A percentile compares a stretch with the other conserved stretches of the same genome.
Evolutionary conservation across 768 basidiomycete genomes (phyloP).

Genomic region (Leccinum variicolor): DNA sequence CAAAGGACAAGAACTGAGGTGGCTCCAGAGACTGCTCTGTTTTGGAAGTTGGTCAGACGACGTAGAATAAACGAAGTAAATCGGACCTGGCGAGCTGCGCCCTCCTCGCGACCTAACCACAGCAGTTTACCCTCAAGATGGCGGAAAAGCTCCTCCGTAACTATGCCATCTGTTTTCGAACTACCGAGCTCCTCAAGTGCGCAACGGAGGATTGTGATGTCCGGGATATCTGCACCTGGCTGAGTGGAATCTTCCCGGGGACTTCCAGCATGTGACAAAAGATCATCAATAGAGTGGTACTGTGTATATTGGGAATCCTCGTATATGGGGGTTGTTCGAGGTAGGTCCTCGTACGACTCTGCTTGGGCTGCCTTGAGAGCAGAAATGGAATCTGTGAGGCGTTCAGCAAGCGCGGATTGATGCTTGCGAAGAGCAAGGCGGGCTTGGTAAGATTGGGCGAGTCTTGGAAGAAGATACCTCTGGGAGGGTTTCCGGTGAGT

Average conservation of each 20-base stretch:
- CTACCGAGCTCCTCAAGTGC: conserved; percentile 49
- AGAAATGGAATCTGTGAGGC: conserved; percentile 54
- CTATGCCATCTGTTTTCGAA: conserved; percentile 39
- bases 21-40: conserved; percentile 57
- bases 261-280: conserved; percentile 21
- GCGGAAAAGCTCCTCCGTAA: conserved; percentile 58
- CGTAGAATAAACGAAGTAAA: not conserved
- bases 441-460: conserved; percentile 55
- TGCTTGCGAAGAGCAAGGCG: conserved; percentile 59
- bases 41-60: not conserved
- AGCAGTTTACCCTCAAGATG: conserved; percentile 55
- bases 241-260: conserved; percentile 13
- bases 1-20: conserved; percentile 45
- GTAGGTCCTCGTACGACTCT: conserved; percentile 55
- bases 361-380: conserved; percentile 53
- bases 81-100: conserved; percentile 52
- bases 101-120: conserved; percentile 55
- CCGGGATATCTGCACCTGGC: conserved; percentile 36
- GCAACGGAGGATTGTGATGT: conserved; percentile 60
- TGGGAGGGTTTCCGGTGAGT: conserved; percentile 27
- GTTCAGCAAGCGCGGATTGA: conserved; percentile 52
- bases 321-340: conserved; percentile 46
- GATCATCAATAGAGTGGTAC: conserved; percentile 45
- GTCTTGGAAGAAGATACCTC: conserved; percentile 68
- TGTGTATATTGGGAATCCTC: conserved; percentile 44